Evolutionary conservation across 768 basidiomycete species (phyloP), one percentile per base, ranked within the genome.

Genomic region (Cystofilobasidium bisporidii): DNA sequence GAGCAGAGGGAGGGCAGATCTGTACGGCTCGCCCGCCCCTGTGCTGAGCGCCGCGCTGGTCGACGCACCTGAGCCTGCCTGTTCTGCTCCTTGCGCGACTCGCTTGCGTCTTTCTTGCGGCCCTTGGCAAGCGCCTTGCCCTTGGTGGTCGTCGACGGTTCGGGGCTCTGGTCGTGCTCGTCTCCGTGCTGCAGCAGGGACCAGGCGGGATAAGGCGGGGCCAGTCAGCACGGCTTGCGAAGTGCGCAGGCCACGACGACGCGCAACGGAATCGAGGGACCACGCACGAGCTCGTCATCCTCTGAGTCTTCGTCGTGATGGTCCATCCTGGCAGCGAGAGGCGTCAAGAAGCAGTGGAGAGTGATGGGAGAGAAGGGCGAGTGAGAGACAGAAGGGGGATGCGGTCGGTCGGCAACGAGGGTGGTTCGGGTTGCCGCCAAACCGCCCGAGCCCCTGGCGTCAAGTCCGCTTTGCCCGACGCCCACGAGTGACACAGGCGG

Each of bases 81-180:
- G 24, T 66, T 66, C 65, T 66, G 65, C 1, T 14, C 58, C 30
- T 66, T 66, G 22, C 65, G 22, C 11, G 28, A 38, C 32, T 66
- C 47, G 14, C 38, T 47, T 0, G 58, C 26, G 10, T 66, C 65
- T 32, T 66, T 60, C 45, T 66, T 66, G 26, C 48, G 41, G 26
- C 48, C 65, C 59, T 64, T 64, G 15, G 63, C 36, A 5, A 40
- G 38, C 24, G 24, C 36, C 55, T 64, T 53, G 22, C 53, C 63
- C 30, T 56, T 56, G 15, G 18, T 30, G 30, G 18, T 30, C 30
- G 53, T 32, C 18, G 53, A 28, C 4, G 53, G 15, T 5, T 56
- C 53, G 17, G 53, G 53, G 28, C 28, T 5, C 17, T 56, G 28
- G 15, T 56, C 53, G 5, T 11, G 18, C 28, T 56, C 28, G 4